Evolutionary conservation across 192 early-diverging fungal genomes (phyloP).

Genomic region (Dimargaris cristalligena): DNA sequence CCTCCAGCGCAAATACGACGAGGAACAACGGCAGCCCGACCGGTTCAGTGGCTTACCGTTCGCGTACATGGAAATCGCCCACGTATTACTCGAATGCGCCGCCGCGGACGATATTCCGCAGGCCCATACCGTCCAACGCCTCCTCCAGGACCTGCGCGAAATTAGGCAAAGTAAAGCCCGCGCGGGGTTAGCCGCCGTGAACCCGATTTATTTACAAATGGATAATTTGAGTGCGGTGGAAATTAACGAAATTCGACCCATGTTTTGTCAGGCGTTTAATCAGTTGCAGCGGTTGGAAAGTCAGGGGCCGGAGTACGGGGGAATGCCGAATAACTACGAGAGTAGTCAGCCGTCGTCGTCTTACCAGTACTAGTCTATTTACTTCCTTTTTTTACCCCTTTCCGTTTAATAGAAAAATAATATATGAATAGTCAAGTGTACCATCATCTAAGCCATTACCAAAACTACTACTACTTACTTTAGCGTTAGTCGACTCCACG

Average conservation of each 20-base stretch:
- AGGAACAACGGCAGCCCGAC: slow-evolving; percentile 23
- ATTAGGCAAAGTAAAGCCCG: slow-evolving; percentile 63
- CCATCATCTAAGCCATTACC: no score
- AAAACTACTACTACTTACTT: no score
- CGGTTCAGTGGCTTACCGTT: slow-evolving; percentile 58
- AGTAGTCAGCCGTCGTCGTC: no score
- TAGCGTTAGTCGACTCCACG: no score
- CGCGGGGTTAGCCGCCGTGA: slow-evolving; percentile 44
- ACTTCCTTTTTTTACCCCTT: no score
- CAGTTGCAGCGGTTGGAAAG: slow-evolving; percentile 14
- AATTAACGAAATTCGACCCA: slow-evolving; percentile 84
- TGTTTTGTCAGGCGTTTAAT: slow-evolving; percentile 69
- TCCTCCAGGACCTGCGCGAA: slow-evolving; percentile 76
- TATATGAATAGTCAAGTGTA: no score
- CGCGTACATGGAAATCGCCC: slow-evolving; percentile 68
- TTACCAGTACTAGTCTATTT: no score
- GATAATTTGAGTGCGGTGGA: slow-evolving; percentile 73
- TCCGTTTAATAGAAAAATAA: no score
- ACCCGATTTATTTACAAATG: slow-evolving; percentile 56
- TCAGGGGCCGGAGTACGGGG: no score
- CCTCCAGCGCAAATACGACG: slow-evolving; percentile 54
- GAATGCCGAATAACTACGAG: no score
- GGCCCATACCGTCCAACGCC: slow-evolving; percentile 44
- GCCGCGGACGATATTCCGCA: slow-evolving; percentile 68
- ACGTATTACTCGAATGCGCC: slow-evolving; percentile 61